phyloP scores from a whole-genome alignment of 1,284 basidiomycete genomes.

The Coniferiporia weirii region DNA sequence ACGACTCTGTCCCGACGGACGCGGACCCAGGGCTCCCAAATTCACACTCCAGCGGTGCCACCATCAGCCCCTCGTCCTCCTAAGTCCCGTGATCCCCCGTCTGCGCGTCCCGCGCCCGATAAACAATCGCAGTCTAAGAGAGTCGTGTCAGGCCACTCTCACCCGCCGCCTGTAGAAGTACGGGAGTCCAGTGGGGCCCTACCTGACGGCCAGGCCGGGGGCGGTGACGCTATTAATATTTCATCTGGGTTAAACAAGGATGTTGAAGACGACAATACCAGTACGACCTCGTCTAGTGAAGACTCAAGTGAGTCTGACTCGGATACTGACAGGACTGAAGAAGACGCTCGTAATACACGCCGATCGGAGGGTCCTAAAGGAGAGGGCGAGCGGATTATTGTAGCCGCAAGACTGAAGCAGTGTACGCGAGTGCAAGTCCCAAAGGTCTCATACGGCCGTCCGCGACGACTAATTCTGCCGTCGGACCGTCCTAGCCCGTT shows the following conservation, averaged over 20 bases:
- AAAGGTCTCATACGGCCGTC: constrained; percentile 33
- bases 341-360: background rate
- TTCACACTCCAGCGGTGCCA: background rate
- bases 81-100: background rate
- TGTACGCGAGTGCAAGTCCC: constrained; percentile 28
- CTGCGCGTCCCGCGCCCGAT: no score
- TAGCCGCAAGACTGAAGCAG: background rate
- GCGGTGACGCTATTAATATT: background rate
- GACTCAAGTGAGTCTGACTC: background rate
- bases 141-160: background rate
- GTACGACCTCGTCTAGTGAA: background rate
- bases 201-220: background rate
- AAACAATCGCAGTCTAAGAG: no score
- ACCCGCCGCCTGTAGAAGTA: background rate
- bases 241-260: background rate
- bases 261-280: background rate
- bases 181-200: background rate
- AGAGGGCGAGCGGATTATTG: background rate
- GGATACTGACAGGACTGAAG: background rate
- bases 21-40: background rate
- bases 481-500: constrained; percentile 31
- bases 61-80: background rate
- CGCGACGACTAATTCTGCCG: constrained; percentile 40
- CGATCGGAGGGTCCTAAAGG: background rate
- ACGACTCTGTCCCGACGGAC: background rate